Base-by-base conservation (phyloP, 495 filamentous ascomycete genomes). In the Penicillium herquei region DNA sequence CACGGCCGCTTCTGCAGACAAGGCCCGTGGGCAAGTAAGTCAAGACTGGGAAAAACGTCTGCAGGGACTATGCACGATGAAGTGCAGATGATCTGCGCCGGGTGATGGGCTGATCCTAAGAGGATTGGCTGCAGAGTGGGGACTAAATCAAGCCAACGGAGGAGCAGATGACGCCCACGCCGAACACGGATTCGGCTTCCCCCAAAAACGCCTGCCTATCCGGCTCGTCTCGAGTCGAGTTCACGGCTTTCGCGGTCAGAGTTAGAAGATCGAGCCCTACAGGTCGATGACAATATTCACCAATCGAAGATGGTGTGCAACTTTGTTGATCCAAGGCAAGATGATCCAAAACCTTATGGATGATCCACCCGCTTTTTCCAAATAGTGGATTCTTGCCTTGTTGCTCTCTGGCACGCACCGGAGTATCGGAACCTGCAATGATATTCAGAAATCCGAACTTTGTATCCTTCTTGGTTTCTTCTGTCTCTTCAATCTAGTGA, bases 61-160 rank as follows among this genome's bases (percentile, higher is more conserved):
- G 70, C 73, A 72, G 71, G 69, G 70, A 72, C 70, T 76, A 74
- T 76, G 71, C 70, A 76, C 68, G 68, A 70, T 74, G 70, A 64
- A 69, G 72, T 81, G 79, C 80, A 81, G 79, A 83, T 81, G 80
- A 83, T 81, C 78, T 78, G 73, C 78, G 58, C 45, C 57, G 50
- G 57, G 49, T 66, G 60, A 50, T 59, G 65, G 13, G 52, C 45
- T 57, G 57, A 54, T 57, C 47, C 26, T 30, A 26, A 42, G 43
- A 55, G 52, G 58, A 63, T 60, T 62, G 63, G 65, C 59, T 69
- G 64, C 64, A 57, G 57, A 62, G 58, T 48, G 55, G 64, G 57
- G 62, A 65, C 67, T 61, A 61, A 62, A 60, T 57, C 58, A 58
- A 64, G 57, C 58, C 43, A 50, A 54, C 40, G 30, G 57, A 66